Base-by-base conservation (phyloP, 1,284 basidiomycete genomes). In the Megacollybia platyphylla region DNA sequence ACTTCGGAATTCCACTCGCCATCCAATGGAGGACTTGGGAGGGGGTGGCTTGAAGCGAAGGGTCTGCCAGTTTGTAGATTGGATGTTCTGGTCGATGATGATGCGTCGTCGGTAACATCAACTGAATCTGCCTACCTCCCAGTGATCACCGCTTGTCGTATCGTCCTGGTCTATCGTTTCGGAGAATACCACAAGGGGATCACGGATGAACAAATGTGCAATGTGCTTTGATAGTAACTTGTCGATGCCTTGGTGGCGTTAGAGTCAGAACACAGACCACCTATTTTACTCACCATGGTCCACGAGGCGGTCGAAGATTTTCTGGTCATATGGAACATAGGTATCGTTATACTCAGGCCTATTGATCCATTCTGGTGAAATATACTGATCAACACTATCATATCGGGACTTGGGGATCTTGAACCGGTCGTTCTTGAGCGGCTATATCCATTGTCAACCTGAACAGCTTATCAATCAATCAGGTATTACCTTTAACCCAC, bases 21-120 rank as follows among this genome's bases (percentile, higher is more conserved):
- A 99, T 24, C 96, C 96, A 46, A 98, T 97, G 13, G 78, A 59
- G 1, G 90, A 91, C 45, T 88, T 82, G 1, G 87, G 82, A 27
- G 92, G 91, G 5, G 96, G 96, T 4, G 96, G 96, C 62, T 99
- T 99, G 75, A 99, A 98, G 27, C 96, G 80, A 44, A 99, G 73
- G 0, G 96, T 97, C 65, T 98, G 96, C 96, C 96, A 99, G 59
- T 98, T 98, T 7, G 96, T 98, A 5, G 92, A 96, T 76, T 98
- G 96, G 29, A 98, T 83, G 57, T 97, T 98, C 85, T 90, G 49
- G 7, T 17, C 38, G 48, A 7, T 47, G 45, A 44, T 10, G 20
- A 48, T 36, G 31, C 10, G 34, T 42, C 18, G 10, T n/a, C 31
- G 27, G 18, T 26, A 27, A 11, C 29, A 32, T 18, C 18, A 50